phyloP scores from a whole-genome alignment of 2,329 filamentous ascomycete genomes.

The Pyrenochaeta sp. region DNA sequence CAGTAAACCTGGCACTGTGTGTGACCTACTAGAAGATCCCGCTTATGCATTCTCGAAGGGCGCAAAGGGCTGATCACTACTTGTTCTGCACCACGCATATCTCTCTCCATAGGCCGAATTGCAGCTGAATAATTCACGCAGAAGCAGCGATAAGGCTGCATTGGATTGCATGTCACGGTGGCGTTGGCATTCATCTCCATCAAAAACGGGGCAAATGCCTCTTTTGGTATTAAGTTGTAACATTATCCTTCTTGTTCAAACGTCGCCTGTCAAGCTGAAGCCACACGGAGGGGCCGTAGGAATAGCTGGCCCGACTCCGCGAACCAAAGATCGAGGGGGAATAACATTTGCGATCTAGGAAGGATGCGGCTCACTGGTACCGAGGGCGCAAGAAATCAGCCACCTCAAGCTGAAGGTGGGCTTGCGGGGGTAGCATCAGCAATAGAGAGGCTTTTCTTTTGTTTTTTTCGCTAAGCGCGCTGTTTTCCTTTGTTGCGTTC shows the following conservation, averaged over 20 bases:
- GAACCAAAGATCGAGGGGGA: neutral
- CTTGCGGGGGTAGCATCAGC: neutral
- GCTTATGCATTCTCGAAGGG: slow-evolving; percentile 2
- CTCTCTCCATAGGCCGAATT: no score
- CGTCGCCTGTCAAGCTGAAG: neutral
- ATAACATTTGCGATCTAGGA: neutral
- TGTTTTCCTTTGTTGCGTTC: neutral
- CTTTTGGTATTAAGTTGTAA: neutral
- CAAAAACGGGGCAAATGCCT: neutral
- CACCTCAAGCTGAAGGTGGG: neutral
- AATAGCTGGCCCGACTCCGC: neutral
- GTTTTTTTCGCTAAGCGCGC: neutral
- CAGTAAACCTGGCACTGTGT: no score
- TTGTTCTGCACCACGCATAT: no score
- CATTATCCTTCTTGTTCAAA: neutral
- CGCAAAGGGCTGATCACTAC: slow-evolving; percentile 1
- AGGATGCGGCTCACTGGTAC: neutral
- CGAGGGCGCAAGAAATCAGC: slow-evolving; percentile 6
- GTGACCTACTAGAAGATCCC: slow-evolving; percentile 3
- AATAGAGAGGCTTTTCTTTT: slow-evolving; percentile 10
- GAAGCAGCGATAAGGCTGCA: slow-evolving; percentile 2
- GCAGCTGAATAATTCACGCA: slow-evolving; percentile 20
- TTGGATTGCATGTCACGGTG: neutral
- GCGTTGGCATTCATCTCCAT: neutral
- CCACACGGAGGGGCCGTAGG: neutral